These are phyloP conservation scores for Trichothecium sympodiale DNA, from an alignment of 2,329 filamentous ascomycete genomes.

Conservation along the genomic window DNA sequence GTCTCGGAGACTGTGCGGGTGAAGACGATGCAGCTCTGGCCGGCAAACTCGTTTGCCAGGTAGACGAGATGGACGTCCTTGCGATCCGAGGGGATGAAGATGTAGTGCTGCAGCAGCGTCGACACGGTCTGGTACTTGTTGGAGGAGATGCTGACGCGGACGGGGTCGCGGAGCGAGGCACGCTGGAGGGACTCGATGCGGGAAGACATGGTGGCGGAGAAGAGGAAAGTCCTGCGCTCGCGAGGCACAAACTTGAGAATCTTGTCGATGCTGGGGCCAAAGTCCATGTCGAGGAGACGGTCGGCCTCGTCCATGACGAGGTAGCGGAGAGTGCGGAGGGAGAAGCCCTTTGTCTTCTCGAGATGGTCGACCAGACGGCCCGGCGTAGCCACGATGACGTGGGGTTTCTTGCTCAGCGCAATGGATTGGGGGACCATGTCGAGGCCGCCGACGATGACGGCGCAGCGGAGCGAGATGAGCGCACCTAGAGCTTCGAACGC, in stretches of 20 bases:
- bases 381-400: slow-evolving; percentile 86
- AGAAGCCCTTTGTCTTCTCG: slow-evolving; percentile 95
- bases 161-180: slow-evolving; percentile 74
- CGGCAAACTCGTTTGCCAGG: slow-evolving; percentile 74
- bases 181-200: slow-evolving; percentile 90
- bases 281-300: slow-evolving; percentile 83
- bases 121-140: slow-evolving; percentile 88
- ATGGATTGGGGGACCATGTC: slow-evolving; percentile 92
- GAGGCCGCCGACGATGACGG: slow-evolving; percentile 83
- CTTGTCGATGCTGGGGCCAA: slow-evolving; percentile 85
- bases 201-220: slow-evolving; percentile 87
- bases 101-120: slow-evolving; percentile 73
- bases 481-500: slow-evolving; percentile 80
- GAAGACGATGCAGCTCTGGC: slow-evolving; percentile 84
- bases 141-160: slow-evolving; percentile 69
- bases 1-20: slow-evolving; percentile 86
- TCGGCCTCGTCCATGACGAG: slow-evolving; percentile 95
- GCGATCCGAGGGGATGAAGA: slow-evolving; percentile 75
- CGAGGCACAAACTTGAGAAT: slow-evolving; percentile 80
- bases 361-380: slow-evolving; percentile 84
- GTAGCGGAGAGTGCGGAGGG: slow-evolving; percentile 69
- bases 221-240: slow-evolving; percentile 73
- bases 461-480: slow-evolving; percentile 76
- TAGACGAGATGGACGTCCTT: slow-evolving; percentile 89
- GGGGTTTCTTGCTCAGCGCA: slow-evolving; percentile 88